Base-by-base conservation (phyloP, 2,329 filamentous ascomycete species). In the Atkinsonella texensis region DNA sequence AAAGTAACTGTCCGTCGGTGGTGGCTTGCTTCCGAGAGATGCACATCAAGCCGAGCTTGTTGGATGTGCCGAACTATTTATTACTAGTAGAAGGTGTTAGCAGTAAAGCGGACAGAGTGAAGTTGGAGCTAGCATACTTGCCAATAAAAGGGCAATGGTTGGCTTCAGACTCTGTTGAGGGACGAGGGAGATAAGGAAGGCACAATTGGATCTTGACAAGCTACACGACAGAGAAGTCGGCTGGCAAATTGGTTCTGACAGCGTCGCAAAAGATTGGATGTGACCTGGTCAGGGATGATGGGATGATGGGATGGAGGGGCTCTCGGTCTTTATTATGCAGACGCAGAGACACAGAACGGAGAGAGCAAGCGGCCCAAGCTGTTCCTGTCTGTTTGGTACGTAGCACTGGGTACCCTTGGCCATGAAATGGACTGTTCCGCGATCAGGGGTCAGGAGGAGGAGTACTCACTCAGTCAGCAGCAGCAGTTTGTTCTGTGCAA, bases 261-360 rank as follows among this genome's bases (percentile, higher is more conserved):
- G 43, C 39, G 41, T 50, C 33, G 42, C 46, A 46, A 33, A 48
- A 49, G 33, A 31, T 42, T 48, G 41, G 33, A 44, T 15, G 39
- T 38, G 52, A 48, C 13, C 15, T 17, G 33, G 44, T 41, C 52
- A 54, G 52, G 54, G 52, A 52, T 54, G 52, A 46, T 39, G 51
- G 45, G 52, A 52, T 52, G 54, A 47, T 54, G 54, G 54, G 54
- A 47, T n/a, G n/a, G n/a, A n/a, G n/a, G n/a, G n/a, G n/a, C n/a
- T n/a, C 52, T 52, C 44, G 49, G 52, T 49, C 52, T 54, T 52
- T 51, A 54, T 54, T 51, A 54, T 54, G 50, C 53, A 54, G 32
- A 46, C 23, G 43, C 35, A 28, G 28, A 28, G 28, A 28, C 23
- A 33, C 35, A 46, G 43, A 20, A 28, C 12, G 35, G 17, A 17